phyloP scores from a whole-genome alignment of 768 basidiomycete species.

The Epithele typhae region DNA sequence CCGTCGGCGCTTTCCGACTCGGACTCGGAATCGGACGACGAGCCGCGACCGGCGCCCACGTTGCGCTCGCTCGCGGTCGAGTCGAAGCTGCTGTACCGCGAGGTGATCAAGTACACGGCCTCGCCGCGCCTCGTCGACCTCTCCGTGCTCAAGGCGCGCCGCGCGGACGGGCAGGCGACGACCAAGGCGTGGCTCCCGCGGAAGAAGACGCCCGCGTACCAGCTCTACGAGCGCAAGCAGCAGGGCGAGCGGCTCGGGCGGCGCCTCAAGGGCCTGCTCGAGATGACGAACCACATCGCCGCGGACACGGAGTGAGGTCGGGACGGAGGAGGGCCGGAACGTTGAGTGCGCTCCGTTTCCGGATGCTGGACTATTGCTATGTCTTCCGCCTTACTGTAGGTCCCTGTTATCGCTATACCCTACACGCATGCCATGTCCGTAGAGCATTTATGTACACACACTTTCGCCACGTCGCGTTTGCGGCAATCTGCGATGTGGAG shows the following conservation, averaged over 20 bases:
- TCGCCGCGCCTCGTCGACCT: conserved; percentile 85
- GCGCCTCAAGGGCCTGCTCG: conserved; percentile 66
- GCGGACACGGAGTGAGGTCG: background rate
- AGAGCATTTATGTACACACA: background rate
- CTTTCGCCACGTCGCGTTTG: no score
- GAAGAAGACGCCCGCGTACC: conserved; percentile 78
- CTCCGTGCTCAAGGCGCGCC: conserved; percentile 50
- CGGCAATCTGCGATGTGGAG: no score
- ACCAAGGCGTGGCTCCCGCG: conserved; percentile 72
- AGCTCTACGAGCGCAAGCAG: conserved; percentile 71
- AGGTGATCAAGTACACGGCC: conserved; percentile 82
- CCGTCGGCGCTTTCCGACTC: conserved; percentile 66
- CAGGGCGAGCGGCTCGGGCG: conserved; percentile 70
- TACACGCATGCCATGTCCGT: conserved; percentile 7
- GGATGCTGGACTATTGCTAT: conserved; percentile 2
- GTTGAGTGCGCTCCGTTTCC: no score
- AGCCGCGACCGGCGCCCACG: conserved; percentile 40
- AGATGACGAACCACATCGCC: conserved; percentile 47
- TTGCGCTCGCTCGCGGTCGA: conserved; percentile 72
- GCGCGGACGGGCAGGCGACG: conserved; percentile 25
- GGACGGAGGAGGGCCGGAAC: no score
- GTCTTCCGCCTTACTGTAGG: conserved; percentile 11
- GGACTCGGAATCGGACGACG: conserved; percentile 52
- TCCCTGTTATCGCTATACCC: conserved; percentile 17
- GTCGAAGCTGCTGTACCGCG: conserved; percentile 82